Evolutionary conservation across 768 basidiomycete species (phyloP), one percentile per base, ranked within the genome.

Genomic region (Amanita jacksonii): DNA sequence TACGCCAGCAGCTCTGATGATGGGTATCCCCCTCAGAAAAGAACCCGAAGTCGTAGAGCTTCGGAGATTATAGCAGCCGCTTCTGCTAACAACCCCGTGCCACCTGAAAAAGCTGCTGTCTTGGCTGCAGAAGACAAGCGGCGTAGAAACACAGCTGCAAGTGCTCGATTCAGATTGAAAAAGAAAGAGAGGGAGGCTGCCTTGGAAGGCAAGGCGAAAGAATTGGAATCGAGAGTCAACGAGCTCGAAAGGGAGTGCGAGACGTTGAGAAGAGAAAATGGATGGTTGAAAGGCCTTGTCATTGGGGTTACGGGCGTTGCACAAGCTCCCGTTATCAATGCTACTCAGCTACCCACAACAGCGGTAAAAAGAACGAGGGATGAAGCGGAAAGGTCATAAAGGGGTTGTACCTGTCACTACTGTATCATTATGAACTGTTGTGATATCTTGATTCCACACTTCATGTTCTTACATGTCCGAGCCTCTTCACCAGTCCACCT

Each of bases 101-200:
- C 18, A 16, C 41, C 27, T 4, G 34, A 40, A 22, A 39, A 35
- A 9, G 59, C 59, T 5, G 42, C 64, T 0, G 16, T 78, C 2
- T 73, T 73, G 5, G 67, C 81, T 4, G 62, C 81, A 0, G 91
- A 94, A 62, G 91, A 94, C 63, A 94, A 94, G 59, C 81, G 91
- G n/a, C 74, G 90, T 46, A 70, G 91, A 36, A 96, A 96, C 60
- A 96, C 91, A 0, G 88, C 88, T 1, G 91, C 91, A 0, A 89
- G 85, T 42, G 91, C 91, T 24, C 85, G 91, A 6, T 96, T 96
- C 73, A 76, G 91, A 47, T 63, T 90, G 56, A 96, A 94, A 74
- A 96, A 96, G 73, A 96, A 96, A 69, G 89, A 93, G 63, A 73
- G 92, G 10, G 92, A 96, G 65, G 82, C 78, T 2, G 91, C 92